These are phyloP conservation scores for Hansenula sp. DNA, from an alignment of 1,139 yeast species.

Conservation along the genomic window DNA sequence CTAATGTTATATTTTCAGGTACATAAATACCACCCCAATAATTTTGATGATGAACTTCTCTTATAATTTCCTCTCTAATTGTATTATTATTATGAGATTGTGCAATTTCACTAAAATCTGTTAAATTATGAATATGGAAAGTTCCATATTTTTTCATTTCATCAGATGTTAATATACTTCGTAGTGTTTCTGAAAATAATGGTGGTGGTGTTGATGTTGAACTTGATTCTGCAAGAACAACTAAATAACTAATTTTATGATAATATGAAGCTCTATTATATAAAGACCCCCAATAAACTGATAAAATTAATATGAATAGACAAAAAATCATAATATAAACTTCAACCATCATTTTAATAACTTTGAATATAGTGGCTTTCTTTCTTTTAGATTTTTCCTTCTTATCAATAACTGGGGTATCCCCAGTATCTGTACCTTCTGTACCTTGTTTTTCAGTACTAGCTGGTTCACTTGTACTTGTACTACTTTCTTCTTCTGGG, in stretches of 20 bases:
- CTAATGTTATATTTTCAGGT: constrained; percentile 31
- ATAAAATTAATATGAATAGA: constrained; percentile 24
- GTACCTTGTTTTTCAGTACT: too few relatives aligned
- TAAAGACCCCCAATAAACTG: constrained; percentile 57
- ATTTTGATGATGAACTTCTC: constrained; percentile 37
- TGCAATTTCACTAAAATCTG: constrained; percentile 7
- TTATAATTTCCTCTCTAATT: constrained; percentile 9
- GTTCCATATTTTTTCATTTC: constrained; percentile 10
- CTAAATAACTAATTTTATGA: constrained; percentile 37
- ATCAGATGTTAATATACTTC: constrained; percentile 6
- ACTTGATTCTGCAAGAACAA: constrained; percentile 37
- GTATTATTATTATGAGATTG: constrained; percentile 9
- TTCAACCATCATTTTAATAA: constrained; percentile 5
- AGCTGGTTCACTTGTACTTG: too few relatives aligned
- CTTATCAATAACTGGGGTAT: background rate
- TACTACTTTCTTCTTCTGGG: background rate
- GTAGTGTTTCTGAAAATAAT: constrained; percentile 5
- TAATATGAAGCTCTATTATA: constrained; percentile 35
- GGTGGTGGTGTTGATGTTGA: constrained; percentile 3
- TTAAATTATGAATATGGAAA: constrained; percentile 6
- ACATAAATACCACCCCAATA: constrained; percentile 48
- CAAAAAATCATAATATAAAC: constrained; percentile 9
- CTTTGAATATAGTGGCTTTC: constrained; percentile 8
- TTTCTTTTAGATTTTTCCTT: constrained; percentile 2
- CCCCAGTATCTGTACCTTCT: too few relatives aligned